Percentiles rank a stretch among this genome's conserved stretches.
These are phyloP conservation scores for Russula brevipes DNA, from an alignment of 768 basidiomycete genomes.

Conservation along the genomic window DNA sequence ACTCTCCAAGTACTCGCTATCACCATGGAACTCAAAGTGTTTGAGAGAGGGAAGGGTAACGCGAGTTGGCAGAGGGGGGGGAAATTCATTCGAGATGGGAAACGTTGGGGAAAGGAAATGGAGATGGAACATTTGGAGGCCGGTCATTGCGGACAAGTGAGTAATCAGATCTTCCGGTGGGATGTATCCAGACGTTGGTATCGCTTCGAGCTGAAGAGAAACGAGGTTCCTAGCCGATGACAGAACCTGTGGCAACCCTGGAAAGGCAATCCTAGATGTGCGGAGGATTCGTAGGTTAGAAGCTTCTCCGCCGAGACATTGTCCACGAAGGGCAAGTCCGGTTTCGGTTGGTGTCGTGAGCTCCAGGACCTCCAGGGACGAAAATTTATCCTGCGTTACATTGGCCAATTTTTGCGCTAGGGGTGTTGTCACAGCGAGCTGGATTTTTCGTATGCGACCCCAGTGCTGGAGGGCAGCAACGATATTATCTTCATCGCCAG, in stretches of 20 bases:
- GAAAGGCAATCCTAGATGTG: not conserved
- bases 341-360: not conserved
- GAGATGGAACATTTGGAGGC: constrained; percentile 1
- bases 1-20: not conserved
- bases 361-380: not conserved
- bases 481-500: no score
- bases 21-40: not conserved
- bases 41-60: not conserved
- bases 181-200: not conserved
- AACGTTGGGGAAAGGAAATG: not conserved
- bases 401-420: not conserved
- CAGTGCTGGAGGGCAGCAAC: no score
- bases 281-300: not conserved
- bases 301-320: not conserved
- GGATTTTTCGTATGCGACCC: not conserved
- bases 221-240: not conserved
- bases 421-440: not conserved
- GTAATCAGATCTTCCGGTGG: not conserved
- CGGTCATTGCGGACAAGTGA: not conserved
- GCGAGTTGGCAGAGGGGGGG: not conserved
- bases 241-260: not conserved
- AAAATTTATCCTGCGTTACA: not conserved
- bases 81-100: not conserved
- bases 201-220: not conserved
- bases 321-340: not conserved